Evolutionary conservation across 2,329 filamentous ascomycete genomes (phyloP).

Genomic region (Colletotrichum chrysophilum): DNA sequence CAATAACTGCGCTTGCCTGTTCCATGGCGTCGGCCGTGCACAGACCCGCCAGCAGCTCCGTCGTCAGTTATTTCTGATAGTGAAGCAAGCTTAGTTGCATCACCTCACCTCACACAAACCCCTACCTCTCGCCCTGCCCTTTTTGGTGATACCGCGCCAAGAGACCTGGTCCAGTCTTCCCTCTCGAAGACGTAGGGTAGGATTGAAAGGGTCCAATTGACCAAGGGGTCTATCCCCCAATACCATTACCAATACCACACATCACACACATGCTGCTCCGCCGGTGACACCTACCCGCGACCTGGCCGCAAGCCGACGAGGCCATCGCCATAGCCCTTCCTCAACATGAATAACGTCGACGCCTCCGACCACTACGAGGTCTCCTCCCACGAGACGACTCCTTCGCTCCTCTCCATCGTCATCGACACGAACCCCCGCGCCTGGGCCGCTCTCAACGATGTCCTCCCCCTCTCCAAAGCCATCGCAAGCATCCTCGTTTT

Average conservation of each 20-base stretch:
- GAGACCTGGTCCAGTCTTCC: not conserved
- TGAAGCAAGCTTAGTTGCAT: slow-evolving; percentile 7
- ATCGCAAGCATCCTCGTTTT: slow-evolving; percentile 92
- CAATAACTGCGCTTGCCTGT: not conserved
- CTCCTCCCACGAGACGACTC: slow-evolving; percentile 59
- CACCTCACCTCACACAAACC: not conserved
- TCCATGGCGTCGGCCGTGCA: not conserved
- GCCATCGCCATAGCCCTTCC: not conserved
- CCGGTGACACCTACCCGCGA: slow-evolving; percentile 9
- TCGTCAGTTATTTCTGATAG: slow-evolving; percentile 9
- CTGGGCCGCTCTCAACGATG: slow-evolving; percentile 79
- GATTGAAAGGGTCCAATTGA: not conserved
- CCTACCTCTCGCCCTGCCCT: not conserved
- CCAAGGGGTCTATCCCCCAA: not conserved
- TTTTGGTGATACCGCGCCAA: slow-evolving; percentile 11
- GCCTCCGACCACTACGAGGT: slow-evolving; percentile 66
- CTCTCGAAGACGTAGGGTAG: slow-evolving; percentile 3
- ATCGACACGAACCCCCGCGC: slow-evolving; percentile 97
- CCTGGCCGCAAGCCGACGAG: slow-evolving; percentile 14
- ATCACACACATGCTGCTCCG: slow-evolving; percentile 6
- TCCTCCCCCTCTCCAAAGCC: slow-evolving; percentile 81
- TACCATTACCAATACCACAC: not conserved
- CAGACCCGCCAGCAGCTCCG: not conserved
- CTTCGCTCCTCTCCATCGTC: slow-evolving; percentile 88
- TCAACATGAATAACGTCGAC: slow-evolving; percentile 60